These are phyloP conservation scores for Trichoderma semiorbis DNA, from an alignment of 2,329 filamentous ascomycete genomes.

Conservation along the genomic window DNA sequence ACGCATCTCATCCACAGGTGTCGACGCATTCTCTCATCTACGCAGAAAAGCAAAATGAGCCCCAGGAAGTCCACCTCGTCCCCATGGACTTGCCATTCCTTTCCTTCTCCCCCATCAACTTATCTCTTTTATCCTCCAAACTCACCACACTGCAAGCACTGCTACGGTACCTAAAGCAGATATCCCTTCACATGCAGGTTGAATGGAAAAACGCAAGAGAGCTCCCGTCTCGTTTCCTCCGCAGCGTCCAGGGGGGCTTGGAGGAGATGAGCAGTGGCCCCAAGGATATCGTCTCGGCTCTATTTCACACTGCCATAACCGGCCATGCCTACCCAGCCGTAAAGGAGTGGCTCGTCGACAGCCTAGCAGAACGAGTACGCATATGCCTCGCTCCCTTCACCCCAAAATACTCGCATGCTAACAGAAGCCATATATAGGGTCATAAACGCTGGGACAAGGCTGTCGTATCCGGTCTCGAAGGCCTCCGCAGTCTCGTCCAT, in stretches of 20 bases:
- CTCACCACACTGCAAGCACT: slow-evolving; percentile 85
- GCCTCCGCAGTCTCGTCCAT: slow-evolving; percentile 73
- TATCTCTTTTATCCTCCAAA: slow-evolving; percentile 81
- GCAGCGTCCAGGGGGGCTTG: slow-evolving; percentile 72
- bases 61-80: slow-evolving; percentile 51
- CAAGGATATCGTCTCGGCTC: slow-evolving; percentile 63
- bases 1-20: slow-evolving; percentile 68
- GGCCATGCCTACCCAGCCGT: slow-evolving; percentile 73
- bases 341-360: slow-evolving; percentile 85
- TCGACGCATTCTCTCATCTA: slow-evolving; percentile 75
- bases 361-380: slow-evolving; percentile 71
- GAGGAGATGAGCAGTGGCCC: slow-evolving; percentile 55
- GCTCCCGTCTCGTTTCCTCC: slow-evolving; percentile 72
- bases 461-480: slow-evolving; percentile 72
- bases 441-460: slow-evolving; percentile 95
- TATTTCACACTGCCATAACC: slow-evolving; percentile 82
- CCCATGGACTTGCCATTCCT: slow-evolving; percentile 84
- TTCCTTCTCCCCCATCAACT: slow-evolving; percentile 70
- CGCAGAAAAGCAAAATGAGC: slow-evolving; percentile 32
- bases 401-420: slow-evolving; percentile 47
- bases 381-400: slow-evolving; percentile 48
- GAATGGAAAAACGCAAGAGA: slow-evolving; percentile 84
- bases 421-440: slow-evolving; percentile 50
- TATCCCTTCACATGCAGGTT: slow-evolving; percentile 70
- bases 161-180: slow-evolving; percentile 78